Evolutionary conservation across 495 filamentous ascomycete genomes (phyloP), one percentile per base, ranked within the genome.

Genomic region (Chlorociboria aeruginascens): DNA sequence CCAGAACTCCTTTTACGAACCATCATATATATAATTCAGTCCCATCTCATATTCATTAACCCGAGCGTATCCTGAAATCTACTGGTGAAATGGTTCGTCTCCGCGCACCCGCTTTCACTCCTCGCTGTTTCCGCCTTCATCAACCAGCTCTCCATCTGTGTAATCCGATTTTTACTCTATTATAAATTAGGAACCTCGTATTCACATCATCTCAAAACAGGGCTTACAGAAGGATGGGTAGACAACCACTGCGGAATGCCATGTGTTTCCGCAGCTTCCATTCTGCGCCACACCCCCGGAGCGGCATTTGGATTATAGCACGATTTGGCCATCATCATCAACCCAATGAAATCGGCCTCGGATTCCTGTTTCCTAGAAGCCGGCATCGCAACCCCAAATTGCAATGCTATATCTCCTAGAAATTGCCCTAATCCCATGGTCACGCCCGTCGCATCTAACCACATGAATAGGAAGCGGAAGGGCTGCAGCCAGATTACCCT

Each of bases 271-370:
- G 65, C 66, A 46, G 72, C 61, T 44, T 85, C 76, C 86, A 95
- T 92, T 13, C 83, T 68, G 52, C 66, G 58, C 89, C 89, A 96
- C 61, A 95, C 66, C 17, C 56, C 66, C 8, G 83, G 69, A 3
- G 89, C 89, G 35, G 79, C 82, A 13, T 69, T 61, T 0, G 89
- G 90, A 52, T 93, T 73, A 59, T 84, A 95, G 45, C 67, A 72
- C 40, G 65, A 67, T 63, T 70, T 62, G 12, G 68, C 66, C 69
- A 79, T 77, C 65, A 79, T 72, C 69, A 79, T 83, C 48, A 95
- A 60, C 6, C 90, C 90, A 38, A 96, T 92, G 51, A 87, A 83
- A 64, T 97, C 90, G 0, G 90, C 90, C 62, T 86, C 78, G 34
- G 61, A 66, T 62, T 77, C 72, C 54, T 76, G 70, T 47, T 67